These are phyloP conservation scores for Cordyceps cateniannulata DNA, from an alignment of 2,329 filamentous ascomycete genomes.

Conservation along the genomic window DNA sequence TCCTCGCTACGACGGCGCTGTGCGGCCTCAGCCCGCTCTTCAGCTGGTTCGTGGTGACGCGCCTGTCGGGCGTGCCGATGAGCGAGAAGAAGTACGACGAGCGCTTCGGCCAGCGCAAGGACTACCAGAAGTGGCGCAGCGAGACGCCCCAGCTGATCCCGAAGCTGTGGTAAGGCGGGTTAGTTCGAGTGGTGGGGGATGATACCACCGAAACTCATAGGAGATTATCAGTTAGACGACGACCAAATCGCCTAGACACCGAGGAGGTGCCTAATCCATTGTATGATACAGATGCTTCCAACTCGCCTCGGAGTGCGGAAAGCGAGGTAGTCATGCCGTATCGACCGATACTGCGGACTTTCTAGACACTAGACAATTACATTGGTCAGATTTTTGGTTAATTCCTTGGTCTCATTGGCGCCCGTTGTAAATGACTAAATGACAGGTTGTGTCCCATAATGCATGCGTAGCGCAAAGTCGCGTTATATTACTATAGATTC, in stretches of 20 bases:
- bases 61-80: constrained; percentile 58
- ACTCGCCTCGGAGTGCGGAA: no score
- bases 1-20: constrained; percentile 31
- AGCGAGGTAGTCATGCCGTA: no score
- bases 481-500: not conserved
- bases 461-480: not conserved
- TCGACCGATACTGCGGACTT: no score
- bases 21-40: constrained; percentile 57
- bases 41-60: constrained; percentile 54
- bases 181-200: no score
- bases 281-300: no score
- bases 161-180: constrained; percentile 39
- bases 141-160: constrained; percentile 60
- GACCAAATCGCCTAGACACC: no score
- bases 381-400: no score
- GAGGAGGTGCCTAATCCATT: no score
- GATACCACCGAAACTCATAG: not conserved
- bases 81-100: constrained; percentile 65
- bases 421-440: not conserved
- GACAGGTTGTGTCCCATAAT: not conserved
- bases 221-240: no score
- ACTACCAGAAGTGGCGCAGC: constrained; percentile 63
- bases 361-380: no score
- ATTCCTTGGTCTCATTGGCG: no score
- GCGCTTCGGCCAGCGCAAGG: constrained; percentile 54